These are phyloP conservation scores for Climacium dendroides DNA, from an alignment of 225 moss, liverwort and hornwort genomes.

Conservation along the genomic window DNA sequence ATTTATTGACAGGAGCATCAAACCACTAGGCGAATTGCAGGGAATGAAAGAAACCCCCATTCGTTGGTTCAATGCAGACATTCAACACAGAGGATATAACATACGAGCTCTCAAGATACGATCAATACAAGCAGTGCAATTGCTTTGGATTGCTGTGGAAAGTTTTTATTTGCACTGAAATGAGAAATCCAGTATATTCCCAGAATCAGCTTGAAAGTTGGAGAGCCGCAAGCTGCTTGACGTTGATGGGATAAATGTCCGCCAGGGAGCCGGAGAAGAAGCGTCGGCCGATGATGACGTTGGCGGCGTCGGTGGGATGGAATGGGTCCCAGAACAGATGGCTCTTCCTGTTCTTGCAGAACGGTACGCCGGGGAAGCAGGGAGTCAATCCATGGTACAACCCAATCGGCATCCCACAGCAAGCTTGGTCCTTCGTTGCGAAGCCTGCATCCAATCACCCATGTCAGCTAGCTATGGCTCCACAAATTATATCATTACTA, in stretches of 20 bases:
- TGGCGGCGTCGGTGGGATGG: constrained; percentile 41
- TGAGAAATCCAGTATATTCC: neutral
- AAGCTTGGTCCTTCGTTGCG: constrained; percentile 16
- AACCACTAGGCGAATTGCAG: neutral
- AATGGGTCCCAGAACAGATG: constrained; percentile 54
- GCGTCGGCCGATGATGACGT: constrained; percentile 15
- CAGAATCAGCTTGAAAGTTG: neutral
- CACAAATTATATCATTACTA: neutral
- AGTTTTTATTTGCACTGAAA: neutral
- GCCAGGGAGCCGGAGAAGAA: constrained; percentile 13
- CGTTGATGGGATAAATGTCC: constrained; percentile 30
- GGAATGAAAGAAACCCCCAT: neutral
- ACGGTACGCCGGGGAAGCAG: constrained; percentile 23
- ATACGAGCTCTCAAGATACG: neutral
- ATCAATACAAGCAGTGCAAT: neutral
- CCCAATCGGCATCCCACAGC: constrained; percentile 41
- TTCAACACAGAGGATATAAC: neutral
- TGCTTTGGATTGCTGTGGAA: neutral
- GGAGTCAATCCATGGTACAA: constrained; percentile 28
- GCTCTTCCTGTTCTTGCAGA: constrained; percentile 25
- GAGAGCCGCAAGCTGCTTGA: constrained; percentile 17
- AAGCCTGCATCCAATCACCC: constrained; percentile 3
- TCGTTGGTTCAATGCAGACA: neutral
- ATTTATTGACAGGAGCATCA: neutral
- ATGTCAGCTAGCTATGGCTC: neutral